phyloP scores from a whole-genome alignment of 148 eudicot species.

The Fagopyrum homotropicum region DNA sequence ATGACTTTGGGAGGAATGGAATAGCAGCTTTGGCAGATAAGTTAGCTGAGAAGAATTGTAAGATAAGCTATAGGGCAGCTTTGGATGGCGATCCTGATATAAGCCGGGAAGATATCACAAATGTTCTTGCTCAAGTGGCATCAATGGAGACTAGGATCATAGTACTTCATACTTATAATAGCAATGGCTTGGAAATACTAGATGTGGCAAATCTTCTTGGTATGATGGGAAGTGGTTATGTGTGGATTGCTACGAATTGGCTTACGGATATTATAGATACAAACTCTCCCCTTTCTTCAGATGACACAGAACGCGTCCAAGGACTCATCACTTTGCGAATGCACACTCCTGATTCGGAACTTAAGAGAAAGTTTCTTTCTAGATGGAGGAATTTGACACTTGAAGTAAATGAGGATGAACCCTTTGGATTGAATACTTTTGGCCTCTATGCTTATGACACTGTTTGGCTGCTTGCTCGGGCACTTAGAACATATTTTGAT shows the following conservation, averaged over 20 bases:
- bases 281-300: constrained; percentile 26
- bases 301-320: constrained; percentile 26
- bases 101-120: constrained; percentile 31
- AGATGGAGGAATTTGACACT: constrained; percentile 41
- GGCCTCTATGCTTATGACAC: constrained; percentile 76
- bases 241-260: constrained; percentile 76
- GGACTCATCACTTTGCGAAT: constrained; percentile 45
- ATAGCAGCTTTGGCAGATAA: constrained; percentile 39
- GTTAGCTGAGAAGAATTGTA: constrained; percentile 30
- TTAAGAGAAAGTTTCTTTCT: constrained; percentile 33
- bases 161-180: constrained; percentile 44
- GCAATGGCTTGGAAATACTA: constrained; percentile 33
- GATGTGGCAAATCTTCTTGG: constrained; percentile 38
- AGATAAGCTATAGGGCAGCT: constrained; percentile 42
- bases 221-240: constrained; percentile 57
- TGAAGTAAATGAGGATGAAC: constrained; percentile 18
- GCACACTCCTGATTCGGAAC: constrained; percentile 43
- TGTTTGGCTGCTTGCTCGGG: constrained; percentile 68
- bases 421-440: constrained; percentile 40
- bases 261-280: constrained; percentile 48
- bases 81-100: constrained; percentile 28
- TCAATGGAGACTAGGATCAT: constrained; percentile 43
- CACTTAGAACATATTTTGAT: constrained; percentile 39
- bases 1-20: constrained; percentile 66
- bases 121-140: constrained; percentile 32